Evolutionary conservation across 352 stramenopile species (phyloP).

Genomic region (Phytophthora constricta): DNA sequence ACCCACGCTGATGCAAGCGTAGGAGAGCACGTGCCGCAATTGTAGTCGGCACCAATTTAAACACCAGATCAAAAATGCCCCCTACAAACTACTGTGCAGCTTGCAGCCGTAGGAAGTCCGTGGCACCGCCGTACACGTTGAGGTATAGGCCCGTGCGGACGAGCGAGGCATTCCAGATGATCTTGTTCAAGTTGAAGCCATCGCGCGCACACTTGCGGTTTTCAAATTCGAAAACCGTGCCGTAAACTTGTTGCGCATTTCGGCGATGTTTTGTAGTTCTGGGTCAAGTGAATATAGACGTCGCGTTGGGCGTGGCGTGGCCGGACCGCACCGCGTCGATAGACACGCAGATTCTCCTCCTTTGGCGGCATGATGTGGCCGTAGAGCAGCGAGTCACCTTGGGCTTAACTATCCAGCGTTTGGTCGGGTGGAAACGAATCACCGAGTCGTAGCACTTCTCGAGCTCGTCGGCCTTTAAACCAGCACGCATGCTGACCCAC

Average conservation of each 20-base stretch:
- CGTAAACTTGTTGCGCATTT: conserved; percentile 17
- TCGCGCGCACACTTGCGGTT: conserved; percentile 19
- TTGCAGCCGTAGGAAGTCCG: no score
- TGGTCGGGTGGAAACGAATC: conserved; percentile 14
- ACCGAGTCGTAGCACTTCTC: conserved; percentile 13
- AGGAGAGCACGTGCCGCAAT: no score
- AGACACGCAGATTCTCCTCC: conserved; percentile 19
- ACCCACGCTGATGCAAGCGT: no score
- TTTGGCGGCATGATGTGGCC: conserved; percentile 17
- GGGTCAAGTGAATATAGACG: conserved; percentile 6
- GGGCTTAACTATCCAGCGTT: conserved; percentile 12
- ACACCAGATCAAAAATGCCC: no score
- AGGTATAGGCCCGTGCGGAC: conserved; percentile 23
- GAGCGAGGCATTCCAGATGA: conserved; percentile 19
- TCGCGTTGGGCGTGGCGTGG: conserved; percentile 8
- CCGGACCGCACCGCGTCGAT: conserved; percentile 29
- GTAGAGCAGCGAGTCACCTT: conserved; percentile 11
- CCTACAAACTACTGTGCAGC: no score
- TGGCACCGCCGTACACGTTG: no score
- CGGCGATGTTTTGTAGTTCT: conserved; percentile 17
- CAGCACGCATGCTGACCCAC: conserved; percentile 20
- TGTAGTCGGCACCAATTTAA: no score
- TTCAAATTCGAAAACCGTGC: conserved; percentile 18
- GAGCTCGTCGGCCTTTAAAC: conserved; percentile 14
- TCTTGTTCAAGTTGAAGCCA: conserved; percentile 4